These are phyloP conservation scores for Fusarium napiforme DNA, from an alignment of 2,329 filamentous ascomycete genomes.

Conservation along the genomic window DNA sequence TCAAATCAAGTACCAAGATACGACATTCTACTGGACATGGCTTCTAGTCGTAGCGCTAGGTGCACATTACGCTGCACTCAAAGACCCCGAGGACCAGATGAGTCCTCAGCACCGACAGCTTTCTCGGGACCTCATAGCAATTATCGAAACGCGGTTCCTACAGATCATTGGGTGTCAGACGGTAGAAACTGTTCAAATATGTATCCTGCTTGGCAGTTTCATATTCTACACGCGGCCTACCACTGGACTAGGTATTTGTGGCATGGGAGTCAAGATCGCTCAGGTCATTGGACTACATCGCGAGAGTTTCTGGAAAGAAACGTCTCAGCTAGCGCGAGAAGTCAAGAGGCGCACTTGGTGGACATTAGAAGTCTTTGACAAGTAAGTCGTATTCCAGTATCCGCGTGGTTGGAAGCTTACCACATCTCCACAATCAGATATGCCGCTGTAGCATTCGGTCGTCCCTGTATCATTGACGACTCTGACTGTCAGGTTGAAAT, in stretches of 20 bases:
- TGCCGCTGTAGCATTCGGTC: neutral
- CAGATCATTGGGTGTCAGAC: neutral
- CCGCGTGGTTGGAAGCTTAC: too few species aligned
- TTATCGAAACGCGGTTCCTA: neutral
- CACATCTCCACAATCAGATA: neutral
- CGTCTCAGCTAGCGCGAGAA: accelerated
- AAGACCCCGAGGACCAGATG: neutral
- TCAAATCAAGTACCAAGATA: neutral
- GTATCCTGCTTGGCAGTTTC: neutral
- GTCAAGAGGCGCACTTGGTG: neutral
- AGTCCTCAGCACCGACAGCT: neutral
- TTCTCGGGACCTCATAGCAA: neutral
- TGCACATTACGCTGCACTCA: neutral
- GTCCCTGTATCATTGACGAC: neutral
- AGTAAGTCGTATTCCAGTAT: neutral
- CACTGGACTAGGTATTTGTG: accelerated
- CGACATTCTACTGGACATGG: neutral
- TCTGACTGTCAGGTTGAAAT: neutral
- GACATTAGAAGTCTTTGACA: neutral
- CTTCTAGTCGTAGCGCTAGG: neutral
- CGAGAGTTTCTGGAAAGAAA: neutral
- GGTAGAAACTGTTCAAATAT: neutral
- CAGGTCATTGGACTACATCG: neutral
- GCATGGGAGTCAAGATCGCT: neutral
- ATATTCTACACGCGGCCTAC: accelerated